Evolutionary conservation across 768 basidiomycete genomes (phyloP), one percentile per base, ranked within the genome.

Genomic region (Mycena amicta): DNA sequence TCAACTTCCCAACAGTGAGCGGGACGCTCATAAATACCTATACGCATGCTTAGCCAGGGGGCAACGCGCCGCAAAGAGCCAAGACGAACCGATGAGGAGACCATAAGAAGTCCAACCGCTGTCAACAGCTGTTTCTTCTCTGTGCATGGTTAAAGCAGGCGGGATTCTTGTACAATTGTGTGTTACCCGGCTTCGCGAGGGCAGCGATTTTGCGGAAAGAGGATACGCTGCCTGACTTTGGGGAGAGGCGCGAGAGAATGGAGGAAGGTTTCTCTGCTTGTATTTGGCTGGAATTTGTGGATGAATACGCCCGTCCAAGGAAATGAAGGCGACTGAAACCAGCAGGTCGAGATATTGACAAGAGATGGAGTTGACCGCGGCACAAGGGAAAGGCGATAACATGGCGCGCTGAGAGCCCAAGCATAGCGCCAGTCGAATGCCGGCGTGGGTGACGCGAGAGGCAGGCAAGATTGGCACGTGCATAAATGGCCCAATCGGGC

Each of bases 1-100:
- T 97, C 52, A 98, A 78, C 70, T 87, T 92, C 11, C 96, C 96
- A 66, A 98, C 88, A 1, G 94, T 94, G 65, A 97, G 85, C 0
- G 96, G 96, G 13, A 98, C 83, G 62, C 89, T 90, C 87, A 98
- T 90, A 3, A 93, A 91, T 22, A 99, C n/a, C 92, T n/a, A n/a
- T n/a, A n/a, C n/a, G n/a, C n/a, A n/a, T n/a, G n/a, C n/a, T n/a
- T n/a, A n/a, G n/a, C n/a, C n/a, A n/a, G n/a, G n/a, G n/a, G n/a
- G n/a, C n/a, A n/a, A n/a, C n/a, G n/a, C n/a, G n/a, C n/a, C n/a
- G n/a, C n/a, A n/a, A n/a, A n/a, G n/a, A n/a, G n/a, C n/a, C n/a
- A n/a, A n/a, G n/a, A n/a, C n/a, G n/a, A n/a, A n/a, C 47, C 6
- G 47, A 6, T 12, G 47, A 49, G 26, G 47, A 49, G 22, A 28